Percentiles rank a stretch among this genome's conserved stretches.
These are phyloP conservation scores for Jimgerdemannia lactiflua DNA, from an alignment of 192 early-diverging fungal species.

Conservation along the genomic window DNA sequence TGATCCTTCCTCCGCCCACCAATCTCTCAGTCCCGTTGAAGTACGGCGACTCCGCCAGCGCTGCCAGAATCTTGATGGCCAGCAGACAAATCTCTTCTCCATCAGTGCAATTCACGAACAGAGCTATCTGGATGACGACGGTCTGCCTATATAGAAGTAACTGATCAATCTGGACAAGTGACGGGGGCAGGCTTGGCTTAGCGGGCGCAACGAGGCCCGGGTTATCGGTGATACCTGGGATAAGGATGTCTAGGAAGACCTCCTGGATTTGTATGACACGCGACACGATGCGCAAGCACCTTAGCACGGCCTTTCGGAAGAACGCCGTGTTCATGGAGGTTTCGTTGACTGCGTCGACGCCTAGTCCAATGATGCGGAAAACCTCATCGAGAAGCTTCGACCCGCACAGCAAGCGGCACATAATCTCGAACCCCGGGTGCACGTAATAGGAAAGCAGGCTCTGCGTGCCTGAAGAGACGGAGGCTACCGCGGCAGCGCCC, in stretches of 20 bases:
- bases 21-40: conserved; percentile 55
- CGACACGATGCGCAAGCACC: conserved; percentile 60
- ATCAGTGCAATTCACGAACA: conserved; percentile 63
- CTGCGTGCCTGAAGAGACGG: neutral
- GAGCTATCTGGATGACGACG: conserved; percentile 71
- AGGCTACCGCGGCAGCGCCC: neutral
- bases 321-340: conserved; percentile 26
- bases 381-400: conserved; percentile 67
- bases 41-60: conserved; percentile 68
- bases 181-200: conserved; percentile 31
- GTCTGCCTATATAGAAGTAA: conserved; percentile 67
- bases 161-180: conserved; percentile 75
- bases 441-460: conserved; percentile 12
- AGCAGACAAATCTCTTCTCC: conserved; percentile 74
- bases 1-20: conserved; percentile 51
- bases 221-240: conserved; percentile 51
- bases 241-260: conserved; percentile 62
- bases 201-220: conserved; percentile 12
- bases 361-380: conserved; percentile 64
- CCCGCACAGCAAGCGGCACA: conserved; percentile 72
- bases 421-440: conserved; percentile 87
- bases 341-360: conserved; percentile 60
- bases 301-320: conserved; percentile 35
- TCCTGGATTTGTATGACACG: conserved; percentile 74
- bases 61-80: conserved; percentile 64